phyloP scores from a whole-genome alignment of 2,329 filamentous ascomycete species.

The Sclerotinia borealis region DNA sequence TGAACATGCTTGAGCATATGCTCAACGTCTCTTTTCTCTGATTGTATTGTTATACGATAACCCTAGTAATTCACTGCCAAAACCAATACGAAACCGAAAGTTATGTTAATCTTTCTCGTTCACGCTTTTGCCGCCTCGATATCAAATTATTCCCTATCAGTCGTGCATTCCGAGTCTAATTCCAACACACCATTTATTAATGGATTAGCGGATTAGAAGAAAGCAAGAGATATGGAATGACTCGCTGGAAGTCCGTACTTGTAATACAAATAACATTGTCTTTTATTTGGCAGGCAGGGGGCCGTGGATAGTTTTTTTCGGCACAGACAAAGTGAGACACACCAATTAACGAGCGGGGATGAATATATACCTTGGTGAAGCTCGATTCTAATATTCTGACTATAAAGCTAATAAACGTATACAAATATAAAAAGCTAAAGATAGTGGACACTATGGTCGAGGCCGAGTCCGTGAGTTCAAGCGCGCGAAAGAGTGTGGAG shows the following conservation, averaged over 20 bases:
- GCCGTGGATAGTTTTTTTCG: not conserved
- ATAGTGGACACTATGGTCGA: slow-evolving; percentile 18
- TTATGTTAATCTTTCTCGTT: slow-evolving; percentile 9
- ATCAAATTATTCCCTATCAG: not conserved
- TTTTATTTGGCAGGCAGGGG: not conserved
- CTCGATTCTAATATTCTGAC: not conserved
- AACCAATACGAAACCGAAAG: not conserved
- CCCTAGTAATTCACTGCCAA: not conserved
- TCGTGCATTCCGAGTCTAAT: slow-evolving; percentile 4
- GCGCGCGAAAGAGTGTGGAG: slow-evolving; percentile 7
- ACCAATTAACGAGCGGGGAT: slow-evolving; percentile 8
- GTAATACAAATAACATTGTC: slow-evolving; percentile 13
- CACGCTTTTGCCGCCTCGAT: slow-evolving; percentile 28
- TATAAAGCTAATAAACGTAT: not conserved
- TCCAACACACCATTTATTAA: not conserved
- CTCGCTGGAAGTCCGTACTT: slow-evolving; percentile 2
- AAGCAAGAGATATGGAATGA: slow-evolving; percentile 11
- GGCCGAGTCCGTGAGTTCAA: slow-evolving; percentile 9
- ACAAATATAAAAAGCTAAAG: slow-evolving; percentile 13
- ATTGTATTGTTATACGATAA: not conserved
- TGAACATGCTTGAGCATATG: not conserved
- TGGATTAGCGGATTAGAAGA: slow-evolving; percentile 1
- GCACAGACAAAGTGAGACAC: slow-evolving; percentile 3
- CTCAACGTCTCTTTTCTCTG: slow-evolving; percentile 5
- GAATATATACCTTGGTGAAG: slow-evolving; percentile 13